These are phyloP conservation scores for Hypoxylon cercidicola DNA, from an alignment of 495 filamentous ascomycete species.

Conservation along the genomic window DNA sequence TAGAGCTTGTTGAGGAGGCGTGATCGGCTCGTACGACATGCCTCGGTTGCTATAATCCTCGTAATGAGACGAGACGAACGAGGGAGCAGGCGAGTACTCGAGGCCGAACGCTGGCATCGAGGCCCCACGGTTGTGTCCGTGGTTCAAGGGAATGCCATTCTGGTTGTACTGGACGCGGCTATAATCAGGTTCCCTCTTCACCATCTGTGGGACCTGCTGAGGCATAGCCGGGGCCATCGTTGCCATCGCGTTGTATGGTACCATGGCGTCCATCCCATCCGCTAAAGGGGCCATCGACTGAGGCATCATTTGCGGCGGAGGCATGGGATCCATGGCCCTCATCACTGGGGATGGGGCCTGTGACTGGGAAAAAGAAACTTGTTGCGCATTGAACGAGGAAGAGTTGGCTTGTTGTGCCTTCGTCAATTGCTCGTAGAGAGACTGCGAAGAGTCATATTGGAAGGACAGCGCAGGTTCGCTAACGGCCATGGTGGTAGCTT, in stretches of 20 bases:
- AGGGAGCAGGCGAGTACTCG: constrained; percentile 97
- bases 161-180: constrained; percentile 83
- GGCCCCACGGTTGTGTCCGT: constrained; percentile 87
- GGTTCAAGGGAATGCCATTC: constrained; percentile 84
- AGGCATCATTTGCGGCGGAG: constrained; percentile 77
- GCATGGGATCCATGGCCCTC: constrained; percentile 82
- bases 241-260: constrained; percentile 73
- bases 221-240: constrained; percentile 67
- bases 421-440: constrained; percentile 98
- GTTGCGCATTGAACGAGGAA: constrained; percentile 88
- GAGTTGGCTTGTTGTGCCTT: constrained; percentile 99
- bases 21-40: constrained; percentile 95
- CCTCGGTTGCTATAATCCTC: constrained; percentile 98
- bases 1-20: constrained; percentile 88
- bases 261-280: constrained; percentile 81
- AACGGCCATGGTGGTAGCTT: constrained; percentile 94
- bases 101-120: constrained; percentile 95
- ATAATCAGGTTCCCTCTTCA: constrained; percentile 87
- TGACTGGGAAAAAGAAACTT: constrained; percentile 78
- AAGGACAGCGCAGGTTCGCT: constrained; percentile 97
- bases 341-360: constrained; percentile 88
- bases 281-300: constrained; percentile 84
- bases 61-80: constrained; percentile 95
- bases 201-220: constrained; percentile 72
- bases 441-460: constrained; percentile 98